phyloP scores from a whole-genome alignment of 192 early-diverging fungal genomes.

The Phycomyces nitens region DNA sequence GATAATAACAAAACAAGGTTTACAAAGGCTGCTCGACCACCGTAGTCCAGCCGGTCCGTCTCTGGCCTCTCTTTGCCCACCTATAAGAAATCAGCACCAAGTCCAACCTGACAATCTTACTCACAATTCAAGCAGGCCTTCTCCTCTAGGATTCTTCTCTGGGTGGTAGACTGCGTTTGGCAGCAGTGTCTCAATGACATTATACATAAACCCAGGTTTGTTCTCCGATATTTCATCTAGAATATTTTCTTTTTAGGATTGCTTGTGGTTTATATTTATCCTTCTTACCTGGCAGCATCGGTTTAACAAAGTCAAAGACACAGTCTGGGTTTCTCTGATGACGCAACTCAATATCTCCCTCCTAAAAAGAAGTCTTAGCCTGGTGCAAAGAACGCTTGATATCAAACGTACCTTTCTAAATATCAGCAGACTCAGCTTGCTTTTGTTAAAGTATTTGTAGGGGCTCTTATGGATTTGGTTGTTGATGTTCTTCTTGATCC shows the following conservation, averaged over 20 bases:
- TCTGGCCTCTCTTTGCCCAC: conserved; percentile 35
- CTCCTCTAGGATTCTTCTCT: conserved; percentile 58
- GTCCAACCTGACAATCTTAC: conserved; percentile 18
- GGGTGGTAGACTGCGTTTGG: conserved; percentile 67
- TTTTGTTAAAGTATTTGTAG: conserved; percentile 79
- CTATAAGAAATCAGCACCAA: conserved; percentile 18
- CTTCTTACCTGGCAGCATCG: conserved; percentile 33
- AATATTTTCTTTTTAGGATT: not conserved
- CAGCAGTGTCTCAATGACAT: conserved; percentile 86
- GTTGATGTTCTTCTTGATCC: conserved; percentile 83
- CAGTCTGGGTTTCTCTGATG: conserved; percentile 94
- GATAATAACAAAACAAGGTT: no score
- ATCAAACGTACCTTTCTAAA: conserved; percentile 60
- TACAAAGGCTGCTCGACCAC: not conserved
- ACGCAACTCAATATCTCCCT: conserved; percentile 84
- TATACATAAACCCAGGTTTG: conserved; percentile 84
- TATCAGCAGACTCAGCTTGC: conserved; percentile 84
- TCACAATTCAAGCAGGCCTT: conserved; percentile 79
- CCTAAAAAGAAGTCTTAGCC: no score
- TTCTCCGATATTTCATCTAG: conserved; percentile 58
- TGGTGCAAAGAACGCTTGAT: not conserved
- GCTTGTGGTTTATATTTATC: no score
- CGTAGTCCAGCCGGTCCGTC: conserved; percentile 39
- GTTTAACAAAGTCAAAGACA: conserved; percentile 93
- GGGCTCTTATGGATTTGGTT: conserved; percentile 72